phyloP scores from a whole-genome alignment of 2,329 filamentous ascomycete species.

The Clarireedia sp. region DNA sequence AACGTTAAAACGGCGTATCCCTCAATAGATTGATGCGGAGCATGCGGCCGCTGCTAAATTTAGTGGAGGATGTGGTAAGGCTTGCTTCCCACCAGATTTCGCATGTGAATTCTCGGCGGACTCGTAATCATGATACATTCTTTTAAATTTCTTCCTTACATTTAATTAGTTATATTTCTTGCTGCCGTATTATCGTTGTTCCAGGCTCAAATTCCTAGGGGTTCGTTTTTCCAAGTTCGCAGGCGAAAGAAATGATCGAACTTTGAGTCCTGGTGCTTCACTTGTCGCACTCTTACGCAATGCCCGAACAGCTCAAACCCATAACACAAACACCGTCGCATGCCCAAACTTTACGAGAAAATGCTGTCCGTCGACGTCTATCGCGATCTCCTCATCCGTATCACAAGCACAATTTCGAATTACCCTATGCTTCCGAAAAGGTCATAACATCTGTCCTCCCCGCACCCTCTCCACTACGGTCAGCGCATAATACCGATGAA shows the following conservation, averaged over 20 bases:
- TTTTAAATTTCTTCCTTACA: not conserved
- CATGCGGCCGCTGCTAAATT: too few relatives aligned
- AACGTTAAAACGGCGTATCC: too few relatives aligned
- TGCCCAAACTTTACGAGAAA: slow-evolving; percentile 9
- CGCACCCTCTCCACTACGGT: slow-evolving; percentile 20
- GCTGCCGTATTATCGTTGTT: too few relatives aligned
- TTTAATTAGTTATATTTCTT: too few relatives aligned
- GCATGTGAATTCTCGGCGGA: not conserved
- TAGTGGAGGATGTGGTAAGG: not conserved
- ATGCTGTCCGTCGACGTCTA: slow-evolving; percentile 10
- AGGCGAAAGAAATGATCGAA: not conserved
- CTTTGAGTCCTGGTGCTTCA: not conserved
- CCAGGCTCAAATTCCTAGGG: not conserved
- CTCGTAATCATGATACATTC: not conserved
- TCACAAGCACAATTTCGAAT: slow-evolving; percentile 49
- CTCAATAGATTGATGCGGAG: too few relatives aligned
- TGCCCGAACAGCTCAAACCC: slow-evolving; percentile 8
- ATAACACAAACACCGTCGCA: slow-evolving; percentile 4
- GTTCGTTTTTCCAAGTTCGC: not conserved
- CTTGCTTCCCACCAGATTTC: not conserved
- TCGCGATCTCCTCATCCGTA: slow-evolving; percentile 61
- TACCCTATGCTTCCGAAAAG: slow-evolving; percentile 42
- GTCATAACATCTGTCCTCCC: slow-evolving; percentile 22
- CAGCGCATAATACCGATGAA: slow-evolving; percentile 28
- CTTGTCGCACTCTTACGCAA: not conserved